phyloP scores from a whole-genome alignment of 352 stramenopile species.

The Aphanomyces euteiches region DNA sequence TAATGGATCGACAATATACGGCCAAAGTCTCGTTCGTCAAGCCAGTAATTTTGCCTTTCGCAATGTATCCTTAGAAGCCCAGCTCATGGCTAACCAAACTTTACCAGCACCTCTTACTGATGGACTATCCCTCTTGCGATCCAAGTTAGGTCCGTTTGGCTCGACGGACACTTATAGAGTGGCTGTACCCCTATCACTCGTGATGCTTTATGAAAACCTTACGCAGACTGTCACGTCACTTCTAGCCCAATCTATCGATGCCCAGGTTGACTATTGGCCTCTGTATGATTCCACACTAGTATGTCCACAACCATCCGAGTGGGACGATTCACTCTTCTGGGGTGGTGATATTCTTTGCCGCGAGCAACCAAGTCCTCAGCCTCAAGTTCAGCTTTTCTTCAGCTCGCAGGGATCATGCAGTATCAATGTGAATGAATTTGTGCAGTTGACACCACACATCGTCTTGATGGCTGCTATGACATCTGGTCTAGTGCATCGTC shows the following conservation, averaged over 20 bases:
- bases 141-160: slow-evolving; percentile 1
- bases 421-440: neutral
- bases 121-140: neutral
- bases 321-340: neutral
- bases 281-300: too few relatives aligned
- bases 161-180: too few relatives aligned
- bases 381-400: neutral
- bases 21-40: slow-evolving; percentile 6
- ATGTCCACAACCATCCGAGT: too few relatives aligned
- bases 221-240: too few relatives aligned
- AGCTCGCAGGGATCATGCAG: neutral
- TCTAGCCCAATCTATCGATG: too few relatives aligned
- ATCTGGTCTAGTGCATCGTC: too few relatives aligned
- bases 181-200: too few relatives aligned
- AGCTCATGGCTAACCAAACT: neutral
- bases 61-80: neutral
- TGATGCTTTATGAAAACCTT: too few relatives aligned
- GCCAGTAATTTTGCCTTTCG: slow-evolving; percentile 7
- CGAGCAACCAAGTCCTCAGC: neutral
- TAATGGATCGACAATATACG: neutral
- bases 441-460: too few relatives aligned
- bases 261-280: too few relatives aligned
- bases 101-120: neutral
- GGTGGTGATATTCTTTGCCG: neutral
- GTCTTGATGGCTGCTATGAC: too few relatives aligned